Percentiles rank a stretch among this genome's conserved stretches.
phyloP scores from a whole-genome alignment of 192 early-diverging fungal genomes.

The Polychytrium aggregatum region DNA sequence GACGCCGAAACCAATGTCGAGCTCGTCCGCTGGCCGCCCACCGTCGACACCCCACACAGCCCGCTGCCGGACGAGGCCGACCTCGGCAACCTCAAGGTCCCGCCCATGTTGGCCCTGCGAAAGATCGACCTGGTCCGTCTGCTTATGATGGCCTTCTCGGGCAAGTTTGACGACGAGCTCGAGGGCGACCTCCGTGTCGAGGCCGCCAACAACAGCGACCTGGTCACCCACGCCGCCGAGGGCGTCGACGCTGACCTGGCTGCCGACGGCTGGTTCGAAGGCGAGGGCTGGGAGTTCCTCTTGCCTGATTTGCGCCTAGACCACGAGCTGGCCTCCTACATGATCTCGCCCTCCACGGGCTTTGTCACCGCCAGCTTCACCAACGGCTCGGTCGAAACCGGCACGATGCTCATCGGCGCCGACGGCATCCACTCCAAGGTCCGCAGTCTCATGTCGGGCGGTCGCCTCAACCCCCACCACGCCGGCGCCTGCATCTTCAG shows the following conservation, averaged over 20 bases:
- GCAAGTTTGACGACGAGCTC: constrained; percentile 19
- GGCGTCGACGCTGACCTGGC: constrained; percentile 27
- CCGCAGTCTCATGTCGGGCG: constrained; percentile 17
- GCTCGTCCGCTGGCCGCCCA: constrained; percentile 22
- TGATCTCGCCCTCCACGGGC: constrained; percentile 27
- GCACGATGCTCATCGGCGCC: constrained; percentile 31
- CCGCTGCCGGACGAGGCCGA: background rate
- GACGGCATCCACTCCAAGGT: constrained; percentile 39
- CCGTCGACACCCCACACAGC: constrained; percentile 1
- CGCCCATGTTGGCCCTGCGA: constrained; percentile 33
- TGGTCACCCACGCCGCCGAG: constrained; percentile 2
- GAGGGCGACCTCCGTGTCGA: constrained; percentile 13
- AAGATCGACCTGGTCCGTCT: constrained; percentile 31
- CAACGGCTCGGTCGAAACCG: constrained; percentile 24
- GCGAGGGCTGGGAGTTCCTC: constrained; percentile 20
- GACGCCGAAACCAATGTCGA: constrained; percentile 18
- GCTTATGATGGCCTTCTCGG: constrained; percentile 31
- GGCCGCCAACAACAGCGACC: constrained; percentile 21
- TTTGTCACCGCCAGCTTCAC: constrained; percentile 24
- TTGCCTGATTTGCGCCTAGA: constrained; percentile 17
- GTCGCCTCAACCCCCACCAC: constrained; percentile 17
- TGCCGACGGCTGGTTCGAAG: constrained; percentile 23
- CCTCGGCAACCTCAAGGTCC: constrained; percentile 8
- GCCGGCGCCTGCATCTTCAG: constrained; percentile 22
- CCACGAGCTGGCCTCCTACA: constrained; percentile 28